Percentiles rank a stretch among this genome's conserved stretches.
These are phyloP conservation scores for Entonaema liquescens DNA, from an alignment of 495 filamentous ascomycete genomes.

Conservation along the genomic window DNA sequence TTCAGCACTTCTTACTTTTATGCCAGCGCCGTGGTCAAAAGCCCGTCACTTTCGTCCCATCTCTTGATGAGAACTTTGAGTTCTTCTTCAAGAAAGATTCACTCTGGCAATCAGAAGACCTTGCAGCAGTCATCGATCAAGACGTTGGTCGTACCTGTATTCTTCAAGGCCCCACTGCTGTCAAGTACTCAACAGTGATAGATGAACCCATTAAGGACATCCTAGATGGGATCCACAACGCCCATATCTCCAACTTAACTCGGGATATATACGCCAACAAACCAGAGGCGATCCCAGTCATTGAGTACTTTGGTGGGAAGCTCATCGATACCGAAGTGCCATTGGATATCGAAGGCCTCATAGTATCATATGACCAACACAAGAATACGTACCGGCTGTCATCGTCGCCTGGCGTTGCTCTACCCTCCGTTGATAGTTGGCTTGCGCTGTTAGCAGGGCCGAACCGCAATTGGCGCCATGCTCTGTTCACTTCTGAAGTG, in stretches of 20 bases:
- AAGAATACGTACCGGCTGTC: slow-evolving; percentile 85
- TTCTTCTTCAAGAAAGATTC: slow-evolving; percentile 99
- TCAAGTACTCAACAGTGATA: slow-evolving; percentile 83
- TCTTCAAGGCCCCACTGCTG: slow-evolving; percentile 93
- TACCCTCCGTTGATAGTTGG: slow-evolving; percentile 86
- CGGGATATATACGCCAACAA: slow-evolving; percentile 82
- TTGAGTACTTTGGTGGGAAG: slow-evolving; percentile 95
- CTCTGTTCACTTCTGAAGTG: slow-evolving; percentile 95
- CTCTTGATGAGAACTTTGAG: slow-evolving; percentile 93
- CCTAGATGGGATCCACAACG: slow-evolving; percentile 85
- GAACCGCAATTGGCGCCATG: slow-evolving; percentile 87
- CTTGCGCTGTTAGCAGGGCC: slow-evolving; percentile 87
- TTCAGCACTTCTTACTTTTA: slow-evolving; percentile 94
- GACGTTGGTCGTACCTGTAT: slow-evolving; percentile 96
- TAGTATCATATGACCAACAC: slow-evolving; percentile 73
- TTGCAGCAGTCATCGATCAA: slow-evolving; percentile 93
- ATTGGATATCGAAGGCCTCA: slow-evolving; percentile 78
- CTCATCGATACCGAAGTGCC: slow-evolving; percentile 71
- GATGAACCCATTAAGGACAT: slow-evolving; percentile 96
- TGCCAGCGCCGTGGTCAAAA: slow-evolving; percentile 94
- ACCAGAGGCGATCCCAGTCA: slow-evolving; percentile 75
- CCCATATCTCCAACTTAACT: slow-evolving; percentile 80
- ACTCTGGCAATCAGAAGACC: slow-evolving; percentile 98
- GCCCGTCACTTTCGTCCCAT: slow-evolving; percentile 93
- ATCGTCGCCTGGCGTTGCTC: slow-evolving; percentile 66